Evolutionary conservation across 306 rosid genomes (phyloP).

Genomic region (Argentina anserina): DNA sequence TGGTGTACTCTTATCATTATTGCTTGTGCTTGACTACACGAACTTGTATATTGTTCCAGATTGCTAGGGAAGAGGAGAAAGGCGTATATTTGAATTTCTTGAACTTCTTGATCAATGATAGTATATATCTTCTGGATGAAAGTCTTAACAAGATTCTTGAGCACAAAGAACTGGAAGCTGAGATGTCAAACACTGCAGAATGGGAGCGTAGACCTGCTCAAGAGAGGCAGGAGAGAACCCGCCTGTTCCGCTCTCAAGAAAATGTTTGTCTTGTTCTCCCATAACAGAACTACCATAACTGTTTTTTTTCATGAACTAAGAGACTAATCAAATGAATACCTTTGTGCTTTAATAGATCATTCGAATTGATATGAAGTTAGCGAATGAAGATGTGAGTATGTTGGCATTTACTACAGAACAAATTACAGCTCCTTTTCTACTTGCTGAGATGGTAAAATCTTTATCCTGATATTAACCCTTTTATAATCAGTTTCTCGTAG

Average conservation of each 20-base stretch:
- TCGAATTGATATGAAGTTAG: slow-evolving; percentile 94
- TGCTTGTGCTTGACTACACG: slow-evolving; percentile 1
- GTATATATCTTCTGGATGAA: slow-evolving; percentile 95
- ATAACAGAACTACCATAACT: neutral
- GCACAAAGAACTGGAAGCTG: slow-evolving; percentile 94
- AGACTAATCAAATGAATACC: slow-evolving; percentile 22
- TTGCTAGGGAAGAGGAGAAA: slow-evolving; percentile 98
- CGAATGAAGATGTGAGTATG: slow-evolving; percentile 96
- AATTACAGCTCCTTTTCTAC: slow-evolving; percentile 91
- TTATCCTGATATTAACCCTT: slow-evolving; percentile 10
- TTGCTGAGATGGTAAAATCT: slow-evolving; percentile 88
- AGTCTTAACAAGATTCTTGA: slow-evolving; percentile 98
- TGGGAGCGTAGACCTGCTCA: slow-evolving; percentile 90
- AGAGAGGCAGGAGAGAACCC: slow-evolving; percentile 99
- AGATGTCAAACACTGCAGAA: slow-evolving; percentile 87
- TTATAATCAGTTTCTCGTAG: neutral
- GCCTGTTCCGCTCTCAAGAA: slow-evolving; percentile 90
- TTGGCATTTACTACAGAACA: slow-evolving; percentile 92
- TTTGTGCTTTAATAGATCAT: slow-evolving; percentile 58
- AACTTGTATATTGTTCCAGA: slow-evolving; percentile 48
- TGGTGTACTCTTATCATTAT: neutral
- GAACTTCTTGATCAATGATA: slow-evolving; percentile 92
- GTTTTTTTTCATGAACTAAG: slow-evolving; percentile 14
- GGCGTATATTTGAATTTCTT: slow-evolving; percentile 96
- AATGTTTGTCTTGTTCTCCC: slow-evolving; percentile 55